Evolutionary conservation across 2,329 filamentous ascomycete species (phyloP), one percentile per base, ranked within the genome.

Genomic region (Colletotrichum spaethianum): DNA sequence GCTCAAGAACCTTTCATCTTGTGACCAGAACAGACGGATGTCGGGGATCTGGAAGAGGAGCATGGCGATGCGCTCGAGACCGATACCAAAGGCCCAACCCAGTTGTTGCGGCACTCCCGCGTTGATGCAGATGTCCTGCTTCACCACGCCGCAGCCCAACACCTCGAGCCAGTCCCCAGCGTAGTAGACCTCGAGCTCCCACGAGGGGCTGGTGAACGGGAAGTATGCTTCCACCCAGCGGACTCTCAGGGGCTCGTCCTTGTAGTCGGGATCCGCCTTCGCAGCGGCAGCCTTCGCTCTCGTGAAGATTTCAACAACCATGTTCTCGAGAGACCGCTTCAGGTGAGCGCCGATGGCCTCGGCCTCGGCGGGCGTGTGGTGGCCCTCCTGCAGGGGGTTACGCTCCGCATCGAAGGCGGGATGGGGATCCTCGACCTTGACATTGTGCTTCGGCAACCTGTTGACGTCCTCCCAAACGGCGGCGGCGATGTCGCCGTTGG

Each of bases 201-300:
- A 99, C 8, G 93, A 96, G 0, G 96, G 96, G 70, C 92, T 95
- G 0, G 96, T 99, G 81, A 98, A 98, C 48, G 96, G 96, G 83
- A 99, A 99, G 83, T 96, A 98, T 1, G 96, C 95, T 82, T 98
- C 96, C 9, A 98, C 92, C 96, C 96, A 99, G 75, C 96, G 91
- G 78, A 98, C 92, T 76, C 91, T 92, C 48, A 98, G 86, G 5
- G 95, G 94, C 78, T 97, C 93, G 61, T 90, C 86, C 26, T 84
- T 80, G 75, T 84, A 86, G 65, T 84, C 77, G 6, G 86, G 84
- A 61, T 89, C 85, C 6, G 85, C 84, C 70, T 84, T 85, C 20
- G 86, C 83, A 8, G 91, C 89, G 5, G 93, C 93, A 61, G 87
- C 86, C 79, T 91, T 91, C 8, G 95, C 95, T 42, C 93, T 89